A percentile compares a stretch with the other conserved stretches of the same genome.
Conservation (phyloP, 2,329 filamentous ascomycete genomes). For the Sclerotinia nivalis region DNA sequence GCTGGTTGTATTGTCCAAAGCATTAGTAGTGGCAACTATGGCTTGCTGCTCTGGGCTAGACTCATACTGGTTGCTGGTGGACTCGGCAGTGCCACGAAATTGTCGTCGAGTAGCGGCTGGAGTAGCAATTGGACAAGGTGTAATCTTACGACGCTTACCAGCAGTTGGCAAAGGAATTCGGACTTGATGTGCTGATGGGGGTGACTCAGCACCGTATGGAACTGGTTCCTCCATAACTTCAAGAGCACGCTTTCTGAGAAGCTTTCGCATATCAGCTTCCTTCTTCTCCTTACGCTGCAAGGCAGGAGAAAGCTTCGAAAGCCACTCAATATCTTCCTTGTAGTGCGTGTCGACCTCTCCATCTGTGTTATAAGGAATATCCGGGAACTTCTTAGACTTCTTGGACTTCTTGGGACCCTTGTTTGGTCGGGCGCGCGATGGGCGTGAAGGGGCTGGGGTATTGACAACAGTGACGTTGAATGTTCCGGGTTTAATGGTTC, state of each 20-base stretch:
- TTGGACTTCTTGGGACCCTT: background rate
- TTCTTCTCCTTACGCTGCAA: slow-evolving; percentile 2
- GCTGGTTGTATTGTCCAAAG: background rate
- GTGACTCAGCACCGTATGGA: too few species aligned
- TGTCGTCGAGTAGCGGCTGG: background rate
- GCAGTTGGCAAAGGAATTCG: background rate
- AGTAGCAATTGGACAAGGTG: background rate
- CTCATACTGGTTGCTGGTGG: background rate
- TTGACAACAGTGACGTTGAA: background rate
- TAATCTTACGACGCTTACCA: background rate
- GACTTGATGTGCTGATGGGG: too few species aligned
- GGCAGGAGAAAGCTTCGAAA: background rate
- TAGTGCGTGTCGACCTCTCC: background rate
- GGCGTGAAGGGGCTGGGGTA: background rate
- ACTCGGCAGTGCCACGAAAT: background rate
- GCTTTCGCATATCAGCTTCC: background rate
- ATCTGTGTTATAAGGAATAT: too few species aligned
- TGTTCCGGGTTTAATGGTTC: background rate
- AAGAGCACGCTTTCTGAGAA: background rate
- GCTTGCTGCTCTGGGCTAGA: background rate
- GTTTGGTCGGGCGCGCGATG: background rate
- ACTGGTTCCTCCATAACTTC: background rate
- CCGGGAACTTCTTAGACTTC: background rate
- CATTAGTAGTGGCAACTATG: background rate
- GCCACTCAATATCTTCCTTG: background rate